Conservation (phyloP, 257 asterid species). For the Lycium ferocissimum region DNA sequence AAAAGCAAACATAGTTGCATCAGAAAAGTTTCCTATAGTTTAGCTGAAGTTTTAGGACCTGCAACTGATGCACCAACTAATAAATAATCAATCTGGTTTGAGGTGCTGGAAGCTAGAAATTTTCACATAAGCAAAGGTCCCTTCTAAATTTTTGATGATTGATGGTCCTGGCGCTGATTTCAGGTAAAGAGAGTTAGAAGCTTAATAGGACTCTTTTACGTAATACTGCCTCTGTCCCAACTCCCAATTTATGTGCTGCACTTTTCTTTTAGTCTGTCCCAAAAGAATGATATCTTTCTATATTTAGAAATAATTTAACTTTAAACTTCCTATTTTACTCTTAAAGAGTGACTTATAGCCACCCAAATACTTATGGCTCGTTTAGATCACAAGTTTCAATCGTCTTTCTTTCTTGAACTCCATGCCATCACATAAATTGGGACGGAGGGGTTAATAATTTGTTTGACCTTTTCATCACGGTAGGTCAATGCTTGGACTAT, state of each 20-base stretch:
- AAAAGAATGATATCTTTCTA: no score
- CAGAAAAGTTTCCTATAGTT: not conserved
- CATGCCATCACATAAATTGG: no score
- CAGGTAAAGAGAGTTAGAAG: not conserved
- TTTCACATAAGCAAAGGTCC: not conserved
- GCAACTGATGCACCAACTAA: not conserved
- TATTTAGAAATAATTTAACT: no score
- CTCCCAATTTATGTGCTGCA: no score
- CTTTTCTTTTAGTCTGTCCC: no score
- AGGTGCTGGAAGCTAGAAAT: not conserved
- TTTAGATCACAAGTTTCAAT: no score
- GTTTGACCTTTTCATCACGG: not conserved
- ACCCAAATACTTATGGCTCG: no score
- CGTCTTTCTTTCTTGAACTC: no score
- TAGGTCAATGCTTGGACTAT: not conserved
- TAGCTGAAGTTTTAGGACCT: constrained; percentile 3
- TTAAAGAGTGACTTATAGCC: no score
- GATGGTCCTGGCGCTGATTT: not conserved
- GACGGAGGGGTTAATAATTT: not conserved
- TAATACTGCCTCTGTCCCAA: not conserved
- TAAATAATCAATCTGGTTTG: not conserved
- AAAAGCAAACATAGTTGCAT: not conserved
- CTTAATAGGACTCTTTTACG: not conserved
- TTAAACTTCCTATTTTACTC: no score
- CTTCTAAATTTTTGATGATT: not conserved